Evolutionary conservation across 1,284 basidiomycete genomes (phyloP).

Genomic region (Sporisorium graminicola): DNA sequence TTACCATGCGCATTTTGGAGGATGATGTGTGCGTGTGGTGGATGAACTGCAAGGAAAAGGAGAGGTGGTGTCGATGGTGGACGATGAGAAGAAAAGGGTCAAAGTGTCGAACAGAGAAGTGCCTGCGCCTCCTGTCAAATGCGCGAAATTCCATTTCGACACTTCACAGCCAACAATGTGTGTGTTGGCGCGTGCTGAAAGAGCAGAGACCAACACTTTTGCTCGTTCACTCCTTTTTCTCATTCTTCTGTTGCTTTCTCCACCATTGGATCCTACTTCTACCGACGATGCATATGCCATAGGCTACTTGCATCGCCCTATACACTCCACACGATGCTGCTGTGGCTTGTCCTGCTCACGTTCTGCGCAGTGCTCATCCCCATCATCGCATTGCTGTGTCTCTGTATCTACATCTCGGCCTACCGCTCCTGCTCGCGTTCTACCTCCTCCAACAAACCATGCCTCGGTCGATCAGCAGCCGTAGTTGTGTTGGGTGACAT

Average conservation of each 20-base stretch:
- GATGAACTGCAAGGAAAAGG: background rate
- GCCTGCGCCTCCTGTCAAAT: too few species aligned
- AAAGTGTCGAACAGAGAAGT: background rate
- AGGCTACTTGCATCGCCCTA: background rate
- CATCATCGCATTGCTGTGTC: conserved; percentile 39
- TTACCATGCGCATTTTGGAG: conserved; percentile 49
- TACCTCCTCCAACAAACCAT: conserved; percentile 12
- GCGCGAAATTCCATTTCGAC: too few species aligned
- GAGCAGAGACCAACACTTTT: background rate
- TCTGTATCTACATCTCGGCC: conserved; percentile 56
- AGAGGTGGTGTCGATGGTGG: conserved; percentile 10
- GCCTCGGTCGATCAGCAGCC: conserved; percentile 73
- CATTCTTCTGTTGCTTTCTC: background rate
- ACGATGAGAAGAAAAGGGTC: background rate
- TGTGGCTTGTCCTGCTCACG: conserved; percentile 37
- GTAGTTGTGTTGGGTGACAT: conserved; percentile 96
- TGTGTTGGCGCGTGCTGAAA: background rate
- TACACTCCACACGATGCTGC: conserved; percentile 19
- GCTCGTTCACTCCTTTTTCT: background rate
- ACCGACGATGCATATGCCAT: background rate
- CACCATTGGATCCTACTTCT: background rate
- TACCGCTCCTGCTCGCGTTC: conserved; percentile 39
- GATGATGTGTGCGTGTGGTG: background rate
- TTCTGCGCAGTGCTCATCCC: conserved; percentile 40
- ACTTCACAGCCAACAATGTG: too few species aligned